These are phyloP conservation scores for Pythium rishiriense DNA, from an alignment of 352 stramenopile species.

Conservation along the genomic window DNA sequence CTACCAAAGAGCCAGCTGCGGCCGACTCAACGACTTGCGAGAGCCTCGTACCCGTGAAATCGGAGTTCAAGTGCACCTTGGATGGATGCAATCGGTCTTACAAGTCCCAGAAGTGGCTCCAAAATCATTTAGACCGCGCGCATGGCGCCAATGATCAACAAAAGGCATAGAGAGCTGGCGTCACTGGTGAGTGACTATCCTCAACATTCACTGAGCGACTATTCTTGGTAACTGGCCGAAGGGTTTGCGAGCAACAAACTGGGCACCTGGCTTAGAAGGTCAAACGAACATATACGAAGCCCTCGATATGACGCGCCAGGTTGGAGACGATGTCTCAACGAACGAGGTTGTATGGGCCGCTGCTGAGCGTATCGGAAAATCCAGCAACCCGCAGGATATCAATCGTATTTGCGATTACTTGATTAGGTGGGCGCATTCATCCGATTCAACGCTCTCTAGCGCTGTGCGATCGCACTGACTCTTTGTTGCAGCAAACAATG, in stretches of 20 bases:
- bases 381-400: constrained; percentile 44
- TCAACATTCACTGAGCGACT: neutral
- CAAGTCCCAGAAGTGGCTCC: constrained; percentile 26
- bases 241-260: too few species aligned
- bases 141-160: neutral
- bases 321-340: constrained; percentile 32
- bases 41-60: too few species aligned
- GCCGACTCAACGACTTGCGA: neutral
- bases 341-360: constrained; percentile 52
- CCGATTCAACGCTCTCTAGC: neutral
- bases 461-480: neutral
- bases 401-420: constrained; percentile 63
- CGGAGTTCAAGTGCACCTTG: constrained; percentile 1
- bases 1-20: neutral
- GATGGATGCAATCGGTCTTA: constrained; percentile 17
- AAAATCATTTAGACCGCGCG: constrained; percentile 13
- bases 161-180: neutral
- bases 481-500: constrained; percentile 50
- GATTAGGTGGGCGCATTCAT: constrained; percentile 35
- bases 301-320: constrained; percentile 15
- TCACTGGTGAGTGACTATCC: neutral
- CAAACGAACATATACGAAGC: neutral
- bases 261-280: neutral
- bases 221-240: constrained; percentile 3
- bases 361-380: constrained; percentile 56